Conservation (phyloP, 2,329 filamentous ascomycete species). For the Ambrosiella beaveri region DNA sequence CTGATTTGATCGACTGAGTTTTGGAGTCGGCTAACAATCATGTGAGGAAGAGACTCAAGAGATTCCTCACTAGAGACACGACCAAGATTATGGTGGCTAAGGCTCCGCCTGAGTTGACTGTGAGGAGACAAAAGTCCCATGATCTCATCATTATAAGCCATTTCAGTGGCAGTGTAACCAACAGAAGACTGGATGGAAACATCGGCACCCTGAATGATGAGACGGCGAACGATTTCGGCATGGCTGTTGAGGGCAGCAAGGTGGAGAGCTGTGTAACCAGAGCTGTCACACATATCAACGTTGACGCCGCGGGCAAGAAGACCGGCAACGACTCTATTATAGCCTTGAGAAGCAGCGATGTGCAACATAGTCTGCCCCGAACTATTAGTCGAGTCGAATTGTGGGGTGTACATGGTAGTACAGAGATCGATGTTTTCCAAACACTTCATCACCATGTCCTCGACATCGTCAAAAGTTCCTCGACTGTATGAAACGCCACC, state of each 20-base stretch:
- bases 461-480: constrained; percentile 34
- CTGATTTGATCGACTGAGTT: constrained; percentile 2
- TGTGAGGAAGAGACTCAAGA: constrained; percentile 9
- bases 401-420: constrained; percentile 49
- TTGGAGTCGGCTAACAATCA: background rate
- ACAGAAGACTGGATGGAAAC: constrained; percentile 35
- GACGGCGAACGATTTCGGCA: constrained; percentile 54
- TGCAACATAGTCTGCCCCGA: constrained; percentile 72
- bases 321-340: constrained; percentile 58
- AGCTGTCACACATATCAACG: constrained; percentile 55
- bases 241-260: constrained; percentile 63
- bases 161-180: constrained; percentile 9
- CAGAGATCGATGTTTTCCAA: constrained; percentile 67
- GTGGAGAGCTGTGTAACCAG: constrained; percentile 69
- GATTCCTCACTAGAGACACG: constrained; percentile 7
- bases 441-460: constrained; percentile 52
- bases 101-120: constrained; percentile 12
- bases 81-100: constrained; percentile 9
- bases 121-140: constrained; percentile 10
- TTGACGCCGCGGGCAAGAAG: constrained; percentile 64
- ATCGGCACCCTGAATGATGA: constrained; percentile 59
- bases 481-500: constrained; percentile 26
- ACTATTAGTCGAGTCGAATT: constrained; percentile 44
- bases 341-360: constrained; percentile 56
- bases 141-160: constrained; percentile 3